Conservation (phyloP, 768 basidiomycete species). For the Tylopilus subfusipes region DNA sequence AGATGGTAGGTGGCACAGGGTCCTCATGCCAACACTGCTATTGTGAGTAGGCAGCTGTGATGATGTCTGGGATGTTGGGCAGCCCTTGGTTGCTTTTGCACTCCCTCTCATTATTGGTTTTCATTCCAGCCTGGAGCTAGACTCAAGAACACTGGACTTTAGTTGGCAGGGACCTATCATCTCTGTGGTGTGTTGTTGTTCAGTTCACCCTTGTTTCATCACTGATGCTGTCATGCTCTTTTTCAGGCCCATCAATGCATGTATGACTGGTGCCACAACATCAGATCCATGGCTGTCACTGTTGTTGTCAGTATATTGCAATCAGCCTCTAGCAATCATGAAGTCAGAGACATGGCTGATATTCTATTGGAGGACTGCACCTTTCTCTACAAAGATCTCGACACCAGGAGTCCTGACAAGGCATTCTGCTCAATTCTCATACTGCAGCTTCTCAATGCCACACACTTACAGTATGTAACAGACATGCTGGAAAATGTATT, state of each 20-base stretch:
- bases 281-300: background rate
- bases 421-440: no score
- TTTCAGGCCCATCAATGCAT: constrained; percentile 3
- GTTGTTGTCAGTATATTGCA: constrained; percentile 2
- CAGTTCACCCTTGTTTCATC: no score
- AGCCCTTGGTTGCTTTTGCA: background rate
- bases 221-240: no score
- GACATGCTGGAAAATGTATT: background rate
- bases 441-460: no score
- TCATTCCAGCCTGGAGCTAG: no score
- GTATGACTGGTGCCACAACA: background rate
- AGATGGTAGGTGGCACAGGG: background rate
- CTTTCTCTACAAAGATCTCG: no score
- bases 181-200: background rate
- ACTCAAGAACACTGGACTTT: background rate
- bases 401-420: no score
- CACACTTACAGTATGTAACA: background rate
- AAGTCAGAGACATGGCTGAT: background rate
- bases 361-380: background rate
- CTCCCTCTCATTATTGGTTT: background rate
- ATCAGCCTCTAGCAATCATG: background rate
- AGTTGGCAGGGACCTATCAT: background rate
- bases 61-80: background rate
- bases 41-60: background rate
- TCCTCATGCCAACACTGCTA: background rate